Evolutionary conservation across 768 basidiomycete genomes (phyloP).

Genomic region (Termitomyces sp.): DNA sequence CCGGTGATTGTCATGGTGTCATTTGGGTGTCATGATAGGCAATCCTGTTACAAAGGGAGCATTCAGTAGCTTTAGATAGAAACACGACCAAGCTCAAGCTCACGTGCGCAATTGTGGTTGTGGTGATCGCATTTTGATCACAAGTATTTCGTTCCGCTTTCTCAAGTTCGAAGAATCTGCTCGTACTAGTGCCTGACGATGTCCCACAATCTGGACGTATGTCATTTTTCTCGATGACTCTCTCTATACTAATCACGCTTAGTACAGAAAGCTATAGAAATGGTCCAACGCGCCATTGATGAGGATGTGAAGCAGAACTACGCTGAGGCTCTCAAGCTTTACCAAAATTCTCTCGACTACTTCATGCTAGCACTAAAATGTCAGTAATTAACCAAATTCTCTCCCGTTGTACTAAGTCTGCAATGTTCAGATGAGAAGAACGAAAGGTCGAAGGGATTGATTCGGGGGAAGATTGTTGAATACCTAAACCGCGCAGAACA

Average conservation of each 20-base stretch:
- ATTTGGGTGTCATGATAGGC: no score
- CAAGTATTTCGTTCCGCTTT: neutral
- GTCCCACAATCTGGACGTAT: conserved; percentile 48
- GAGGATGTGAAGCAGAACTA: conserved; percentile 93
- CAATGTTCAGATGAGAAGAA: conserved; percentile 79
- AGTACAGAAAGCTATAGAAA: conserved; percentile 67
- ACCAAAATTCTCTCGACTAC: conserved; percentile 94
- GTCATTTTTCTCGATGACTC: conserved; percentile 13
- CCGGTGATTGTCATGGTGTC: no score
- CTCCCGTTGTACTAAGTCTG: conserved; percentile 2
- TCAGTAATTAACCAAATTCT: conserved; percentile 29
- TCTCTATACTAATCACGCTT: neutral
- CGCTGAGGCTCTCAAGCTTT: conserved; percentile 89
- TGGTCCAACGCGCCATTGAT: conserved; percentile 91
- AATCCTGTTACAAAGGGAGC: no score
- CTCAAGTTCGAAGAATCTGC: neutral
- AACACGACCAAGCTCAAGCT: neutral
- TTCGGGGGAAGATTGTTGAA: conserved; percentile 84
- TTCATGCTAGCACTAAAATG: conserved; percentile 98
- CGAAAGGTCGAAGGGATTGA: conserved; percentile 83
- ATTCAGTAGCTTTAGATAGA: neutral
- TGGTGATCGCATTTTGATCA: neutral
- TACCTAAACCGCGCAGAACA: conserved; percentile 91
- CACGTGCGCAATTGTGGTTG: neutral
- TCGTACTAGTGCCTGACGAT: conserved; percentile 19